A percentile compares a stretch with the other conserved stretches of the same genome.
These are phyloP conservation scores for Stemphylium lycopersici DNA, from an alignment of 2,329 filamentous ascomycete genomes.

Conservation along the genomic window DNA sequence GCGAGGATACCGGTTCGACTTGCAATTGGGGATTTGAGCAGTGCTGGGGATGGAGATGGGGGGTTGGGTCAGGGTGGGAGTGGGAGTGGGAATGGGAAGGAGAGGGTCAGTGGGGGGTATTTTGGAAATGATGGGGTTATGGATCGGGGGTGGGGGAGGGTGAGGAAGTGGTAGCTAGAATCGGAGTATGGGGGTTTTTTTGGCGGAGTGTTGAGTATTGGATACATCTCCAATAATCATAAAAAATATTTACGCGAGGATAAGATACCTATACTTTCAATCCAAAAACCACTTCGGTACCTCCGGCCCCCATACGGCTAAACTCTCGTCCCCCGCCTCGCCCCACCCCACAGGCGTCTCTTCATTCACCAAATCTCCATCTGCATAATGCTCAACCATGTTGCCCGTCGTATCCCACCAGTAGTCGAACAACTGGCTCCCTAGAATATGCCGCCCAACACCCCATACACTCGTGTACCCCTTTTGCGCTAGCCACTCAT, in stretches of 20 bases:
- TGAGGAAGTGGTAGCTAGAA: constrained; percentile 14
- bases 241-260: not conserved
- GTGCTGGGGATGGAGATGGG: constrained; percentile 13
- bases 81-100: not conserved
- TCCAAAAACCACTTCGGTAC: constrained; percentile 48
- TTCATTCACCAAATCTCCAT: constrained; percentile 70
- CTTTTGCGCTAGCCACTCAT: constrained; percentile 69
- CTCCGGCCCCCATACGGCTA: constrained; percentile 53
- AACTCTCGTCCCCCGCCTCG: constrained; percentile 49
- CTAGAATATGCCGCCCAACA: constrained; percentile 72
- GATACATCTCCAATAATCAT: no score
- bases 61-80: not conserved
- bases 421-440: constrained; percentile 75
- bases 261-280: constrained; percentile 6
- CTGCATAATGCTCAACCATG: constrained; percentile 73
- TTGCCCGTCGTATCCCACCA: constrained; percentile 70
- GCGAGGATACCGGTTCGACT: constrained; percentile 19
- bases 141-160: constrained; percentile 17
- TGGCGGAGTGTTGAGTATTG: not conserved
- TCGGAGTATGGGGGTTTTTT: not conserved
- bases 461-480: constrained; percentile 73
- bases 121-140: constrained; percentile 22
- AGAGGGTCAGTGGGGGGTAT: constrained; percentile 19
- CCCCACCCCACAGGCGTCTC: constrained; percentile 56
- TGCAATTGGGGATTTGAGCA: constrained; percentile 22